Evolutionary conservation across 139 green algal genomes (phyloP), one percentile per base, ranked within the genome.

Genomic region (Tetraselmis striata): DNA sequence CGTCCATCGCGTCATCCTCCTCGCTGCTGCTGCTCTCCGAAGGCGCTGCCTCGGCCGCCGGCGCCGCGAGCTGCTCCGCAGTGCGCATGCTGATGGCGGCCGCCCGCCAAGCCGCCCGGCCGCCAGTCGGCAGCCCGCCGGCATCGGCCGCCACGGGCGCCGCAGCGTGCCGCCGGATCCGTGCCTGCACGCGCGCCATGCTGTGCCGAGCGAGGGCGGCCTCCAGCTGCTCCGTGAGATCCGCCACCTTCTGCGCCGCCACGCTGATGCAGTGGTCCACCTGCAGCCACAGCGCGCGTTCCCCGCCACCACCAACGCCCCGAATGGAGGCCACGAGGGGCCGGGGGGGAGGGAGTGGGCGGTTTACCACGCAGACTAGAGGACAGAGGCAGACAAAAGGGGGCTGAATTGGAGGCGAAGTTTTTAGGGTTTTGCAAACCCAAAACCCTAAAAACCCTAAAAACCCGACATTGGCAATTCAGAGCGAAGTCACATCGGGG

Each of bases 151-250:
- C 30, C 32, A 81, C 29, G 28, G 24, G 45, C 28, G 76, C 79
- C 5, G 76, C 79, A 1, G 80, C 59, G 2, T 83, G 78, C 76
- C 85, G 82, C 29, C 88, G 79, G 32, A 93, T 84, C 1, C 89
- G 86, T 30, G 78, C 67, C 23, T 83, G 75, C 79, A 93, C 89
- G 2, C 89, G 31, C 0, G 86, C 88, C 22, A 91, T 86, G 32
- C 91, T 89, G 67, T 95, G 90, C 27, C 67, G 59, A 78, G 90
- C 84, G 58, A 95, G 85, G 32, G 88, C 89, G 25, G 77, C 83
- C 75, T 90, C 87, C 23, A 96, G 81, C 79, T 78, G 26, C 25
- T 30, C 84, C 30, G 84, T 85, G 59, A 90, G n/a, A 30, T 89
- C 86, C 75, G 87, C 86, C 24, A 83, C 82, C 80, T 86, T 32